Evolutionary conservation across 2,329 filamentous ascomycete species (phyloP), one percentile per base, ranked within the genome.

Genomic region (Aspergillus niger): DNA sequence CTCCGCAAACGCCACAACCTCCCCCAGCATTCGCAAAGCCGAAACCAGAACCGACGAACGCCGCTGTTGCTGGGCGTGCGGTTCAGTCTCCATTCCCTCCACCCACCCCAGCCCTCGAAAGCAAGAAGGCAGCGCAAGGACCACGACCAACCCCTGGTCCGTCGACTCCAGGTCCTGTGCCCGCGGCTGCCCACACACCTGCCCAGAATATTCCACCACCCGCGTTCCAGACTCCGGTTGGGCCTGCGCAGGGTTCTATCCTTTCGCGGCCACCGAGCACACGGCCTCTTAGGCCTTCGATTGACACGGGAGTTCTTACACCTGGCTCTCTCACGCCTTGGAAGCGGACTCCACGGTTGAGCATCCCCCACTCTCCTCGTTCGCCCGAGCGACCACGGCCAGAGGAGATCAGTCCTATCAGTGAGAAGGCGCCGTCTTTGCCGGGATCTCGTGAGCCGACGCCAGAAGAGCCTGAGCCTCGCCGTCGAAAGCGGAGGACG

Each of bases 371-470:
- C 17, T 76, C 74, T 5, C 76, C 77, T 28, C 68, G 69, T 15
- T 80, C 79, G 20, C 79, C 79, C 8, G 65, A 71, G 53, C 72
- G 75, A 2, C 79, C 79, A 49, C 69, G 72, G 5, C 73, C 77
- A 2, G 76, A 77, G 56, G 78, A 80, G 65, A 74, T 81, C 10
- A 81, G 79, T 64, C 79, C 79, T 0, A 79, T 81, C 57, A 81
- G 78, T 52, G 78, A 80, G 38, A 71, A 69, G 47, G 76, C 72
- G 2, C 68, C 69, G n/a, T 80, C 77, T 11, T 74, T 77, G 13
- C 60, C 68, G 55, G 71, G 71, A 43, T 69, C 67, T 17, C 66
- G 70, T 53, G 70, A 72, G 57, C 59, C 65, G 11, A 68, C 69
- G 8, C 67, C 64, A 39, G 72, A 70, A 36, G 69, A 66, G 22